Base-by-base conservation (phyloP, 1,284 basidiomycete genomes). In the Irpex lacteus region DNA sequence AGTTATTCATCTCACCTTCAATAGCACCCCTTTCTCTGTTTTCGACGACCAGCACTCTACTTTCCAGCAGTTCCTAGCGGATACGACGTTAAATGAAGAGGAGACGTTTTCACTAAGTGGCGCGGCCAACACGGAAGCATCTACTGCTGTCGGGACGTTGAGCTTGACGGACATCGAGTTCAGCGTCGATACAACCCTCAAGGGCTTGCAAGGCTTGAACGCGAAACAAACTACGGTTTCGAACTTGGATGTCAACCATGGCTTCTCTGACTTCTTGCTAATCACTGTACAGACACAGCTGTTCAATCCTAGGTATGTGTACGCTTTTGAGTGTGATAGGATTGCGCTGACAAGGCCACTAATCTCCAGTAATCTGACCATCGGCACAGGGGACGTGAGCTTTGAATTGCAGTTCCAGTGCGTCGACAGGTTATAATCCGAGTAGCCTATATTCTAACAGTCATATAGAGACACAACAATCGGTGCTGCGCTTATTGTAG, bases 61-160 rank as follows among this genome's bases (percentile, higher is more conserved):
- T 21, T 93, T 92, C 72, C 80, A 89, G 56, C 71, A 80, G 66
- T 93, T 93, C 74, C 72, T 93, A 38, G 83, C 89, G n/a, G 82
- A 84, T 8, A 89, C 88, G 2, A 90, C 90, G 0, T 75, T 80
- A 15, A 79, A 80, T 3, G 73, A 73, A 38, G 75, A 71, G n/a
- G 78, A 87, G 68, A 82, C 80, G 0, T 78, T 94, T 67, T 74
- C 76, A 6, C 76, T 93, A 4, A 83, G 83, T 19, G 91, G 91
- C 18, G 69, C 76, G 15, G 87, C 88, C 7, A 83, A 86, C 70
- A 82, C 82, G 4, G 82, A 84, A 63, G 87, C 88, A 3, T 76
- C 78, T n/a, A 93, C 91, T 1, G 90, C 89, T 4, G 85, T 92
- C 60, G 91, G 91, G n/a, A 69, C 85, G n/a, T 74, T 93, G 66